A percentile compares a stretch with the other conserved stretches of the same genome.
These are phyloP conservation scores for Tephrocybe sp. DNA, from an alignment of 768 basidiomycete genomes.

Conservation along the genomic window DNA sequence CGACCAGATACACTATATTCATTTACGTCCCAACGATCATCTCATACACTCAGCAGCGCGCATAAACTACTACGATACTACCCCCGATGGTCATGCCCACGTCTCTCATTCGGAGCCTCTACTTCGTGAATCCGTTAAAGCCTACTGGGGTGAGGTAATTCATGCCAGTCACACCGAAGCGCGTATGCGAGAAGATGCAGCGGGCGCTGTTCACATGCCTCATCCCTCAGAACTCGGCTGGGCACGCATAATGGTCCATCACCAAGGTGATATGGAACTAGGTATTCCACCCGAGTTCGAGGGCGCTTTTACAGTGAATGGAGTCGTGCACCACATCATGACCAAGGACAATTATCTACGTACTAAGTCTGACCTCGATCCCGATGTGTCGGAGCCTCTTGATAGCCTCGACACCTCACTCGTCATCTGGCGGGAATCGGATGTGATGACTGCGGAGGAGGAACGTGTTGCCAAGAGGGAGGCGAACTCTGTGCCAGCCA, in stretches of 20 bases:
- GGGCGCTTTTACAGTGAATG: slow-evolving; percentile 72
- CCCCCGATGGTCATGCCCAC: slow-evolving; percentile 48
- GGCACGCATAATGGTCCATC: slow-evolving; percentile 76
- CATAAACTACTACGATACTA: slow-evolving; percentile 60
- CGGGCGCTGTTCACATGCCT: slow-evolving; percentile 45
- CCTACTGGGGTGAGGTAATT: slow-evolving; percentile 78
- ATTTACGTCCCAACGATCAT: slow-evolving; percentile 76
- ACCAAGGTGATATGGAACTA: slow-evolving; percentile 50
- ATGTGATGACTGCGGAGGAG: slow-evolving; percentile 58
- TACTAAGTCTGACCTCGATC: slow-evolving; percentile 57
- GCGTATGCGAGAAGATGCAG: slow-evolving; percentile 65
- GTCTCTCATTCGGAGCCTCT: slow-evolving; percentile 59
- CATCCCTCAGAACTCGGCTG: slow-evolving; percentile 62
- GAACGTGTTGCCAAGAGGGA: slow-evolving; percentile 33
- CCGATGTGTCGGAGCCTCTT: slow-evolving; percentile 38
- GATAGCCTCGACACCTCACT: slow-evolving; percentile 50
- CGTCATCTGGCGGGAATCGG: slow-evolving; percentile 77
- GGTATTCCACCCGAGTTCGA: slow-evolving; percentile 63
- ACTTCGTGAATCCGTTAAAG: slow-evolving; percentile 60
- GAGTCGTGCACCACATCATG: slow-evolving; percentile 68
- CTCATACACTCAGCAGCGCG: slow-evolving; percentile 79
- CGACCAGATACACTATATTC: slow-evolving; percentile 65
- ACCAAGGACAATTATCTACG: slow-evolving; percentile 71
- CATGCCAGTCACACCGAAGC: slow-evolving; percentile 48
- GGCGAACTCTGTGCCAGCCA: slow-evolving; percentile 21